A percentile compares a stretch with the other conserved stretches of the same genome.
These are phyloP conservation scores for Teunomyces stri DNA, from an alignment of 805 yeast species.

Conservation along the genomic window DNA sequence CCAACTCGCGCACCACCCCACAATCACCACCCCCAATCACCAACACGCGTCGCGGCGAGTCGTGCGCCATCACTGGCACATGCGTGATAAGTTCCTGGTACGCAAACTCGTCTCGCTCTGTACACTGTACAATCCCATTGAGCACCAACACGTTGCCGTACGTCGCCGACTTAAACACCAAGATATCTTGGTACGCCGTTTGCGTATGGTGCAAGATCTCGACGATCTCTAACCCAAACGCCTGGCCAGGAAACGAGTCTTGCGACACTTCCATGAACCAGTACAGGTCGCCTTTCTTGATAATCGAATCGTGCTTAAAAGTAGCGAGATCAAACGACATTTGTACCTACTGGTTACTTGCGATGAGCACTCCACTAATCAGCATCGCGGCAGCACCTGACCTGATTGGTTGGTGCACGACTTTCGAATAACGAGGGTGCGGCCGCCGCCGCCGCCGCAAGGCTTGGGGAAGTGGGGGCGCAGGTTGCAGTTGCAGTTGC, in stretches of 20 bases:
- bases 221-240: slow-evolving; percentile 63
- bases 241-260: slow-evolving; percentile 83
- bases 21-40: slow-evolving; percentile 98
- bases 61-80: slow-evolving; percentile 75
- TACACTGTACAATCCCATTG: slow-evolving; percentile 88
- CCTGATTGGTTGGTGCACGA: not conserved
- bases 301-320: slow-evolving; percentile 29
- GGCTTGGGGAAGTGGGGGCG: no score
- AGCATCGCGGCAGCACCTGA: not conserved
- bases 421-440: not conserved
- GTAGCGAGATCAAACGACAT: slow-evolving; percentile 11
- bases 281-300: slow-evolving; percentile 23
- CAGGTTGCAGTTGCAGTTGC: no score
- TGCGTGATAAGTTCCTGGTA: slow-evolving; percentile 92
- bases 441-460: no score
- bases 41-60: slow-evolving; percentile 68
- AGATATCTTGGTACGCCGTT: slow-evolving; percentile 77
- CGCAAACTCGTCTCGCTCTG: slow-evolving; percentile 90
- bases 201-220: slow-evolving; percentile 62
- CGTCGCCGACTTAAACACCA: slow-evolving; percentile 69
- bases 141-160: slow-evolving; percentile 88
- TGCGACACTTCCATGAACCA: slow-evolving; percentile 83
- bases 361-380: not conserved
- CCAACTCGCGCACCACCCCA: slow-evolving; percentile 85
- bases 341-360: no score